Evolutionary conservation across 2,329 filamentous ascomycete species (phyloP).

Genomic region (Colletotrichum agaves): DNA sequence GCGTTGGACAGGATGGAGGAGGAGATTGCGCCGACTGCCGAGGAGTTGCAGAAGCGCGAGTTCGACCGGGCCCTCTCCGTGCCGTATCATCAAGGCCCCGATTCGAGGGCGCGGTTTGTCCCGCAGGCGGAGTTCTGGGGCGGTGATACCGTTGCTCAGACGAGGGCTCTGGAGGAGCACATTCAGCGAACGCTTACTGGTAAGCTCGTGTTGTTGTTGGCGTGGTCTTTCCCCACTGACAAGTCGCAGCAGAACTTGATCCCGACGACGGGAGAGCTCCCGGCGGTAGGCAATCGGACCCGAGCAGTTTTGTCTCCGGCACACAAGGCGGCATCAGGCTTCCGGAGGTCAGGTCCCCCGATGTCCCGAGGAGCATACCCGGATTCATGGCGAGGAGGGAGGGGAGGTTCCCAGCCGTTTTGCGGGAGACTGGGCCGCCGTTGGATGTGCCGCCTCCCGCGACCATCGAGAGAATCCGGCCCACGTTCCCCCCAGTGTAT

Average conservation of each 20-base stretch:
- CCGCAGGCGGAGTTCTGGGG: constrained; percentile 42
- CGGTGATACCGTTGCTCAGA: constrained; percentile 46
- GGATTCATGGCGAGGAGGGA: background rate
- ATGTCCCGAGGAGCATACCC: constrained; percentile 28
- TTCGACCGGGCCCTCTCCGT: constrained; percentile 58
- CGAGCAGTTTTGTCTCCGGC: background rate
- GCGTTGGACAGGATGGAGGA: background rate
- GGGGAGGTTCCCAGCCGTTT: background rate
- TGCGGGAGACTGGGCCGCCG: background rate
- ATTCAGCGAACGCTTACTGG: constrained; percentile 33
- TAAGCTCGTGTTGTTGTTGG: constrained; percentile 27
- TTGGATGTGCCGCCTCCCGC: background rate
- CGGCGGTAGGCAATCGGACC: background rate
- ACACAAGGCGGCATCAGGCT: background rate
- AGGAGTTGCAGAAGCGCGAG: background rate
- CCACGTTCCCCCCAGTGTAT: background rate
- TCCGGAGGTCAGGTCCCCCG: constrained; percentile 2
- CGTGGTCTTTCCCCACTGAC: background rate
- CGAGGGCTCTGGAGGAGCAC: constrained; percentile 40
- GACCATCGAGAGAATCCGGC: background rate
- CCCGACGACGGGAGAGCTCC: constrained; percentile 16
- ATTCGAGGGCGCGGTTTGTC: constrained; percentile 39
- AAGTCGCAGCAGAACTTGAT: background rate
- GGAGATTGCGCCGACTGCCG: constrained; percentile 3
- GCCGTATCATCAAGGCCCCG: constrained; percentile 43